These are phyloP conservation scores for Ustilago shanxiensis DNA, from an alignment of 1,284 basidiomycete species.

Conservation along the genomic window DNA sequence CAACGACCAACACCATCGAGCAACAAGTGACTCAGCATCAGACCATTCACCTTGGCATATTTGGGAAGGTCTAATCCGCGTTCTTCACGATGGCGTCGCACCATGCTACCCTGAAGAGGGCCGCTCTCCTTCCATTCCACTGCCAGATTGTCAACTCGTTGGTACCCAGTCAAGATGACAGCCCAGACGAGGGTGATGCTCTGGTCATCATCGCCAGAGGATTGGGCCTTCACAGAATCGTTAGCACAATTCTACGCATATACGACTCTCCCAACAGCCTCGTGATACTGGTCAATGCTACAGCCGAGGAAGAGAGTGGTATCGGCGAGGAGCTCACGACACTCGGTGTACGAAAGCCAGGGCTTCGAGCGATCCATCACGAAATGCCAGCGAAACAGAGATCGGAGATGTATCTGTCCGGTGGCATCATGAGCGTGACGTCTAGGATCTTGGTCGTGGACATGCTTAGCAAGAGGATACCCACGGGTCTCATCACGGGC, in stretches of 20 bases:
- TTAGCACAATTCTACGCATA: slow-evolving; percentile 74
- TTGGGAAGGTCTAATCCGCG: slow-evolving; percentile 8
- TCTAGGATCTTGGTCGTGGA: slow-evolving; percentile 95
- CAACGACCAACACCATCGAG: not conserved
- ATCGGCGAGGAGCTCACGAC: slow-evolving; percentile 93
- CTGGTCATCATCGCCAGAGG: slow-evolving; percentile 64
- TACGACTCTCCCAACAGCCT: slow-evolving; percentile 89
- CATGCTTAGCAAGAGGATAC: slow-evolving; percentile 87
- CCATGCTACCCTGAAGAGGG: slow-evolving; percentile 27
- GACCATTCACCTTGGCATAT: not conserved
- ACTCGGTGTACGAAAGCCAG: slow-evolving; percentile 88
- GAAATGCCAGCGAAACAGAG: slow-evolving; percentile 85
- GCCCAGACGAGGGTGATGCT: slow-evolving; percentile 73
- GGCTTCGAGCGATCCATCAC: slow-evolving; percentile 84
- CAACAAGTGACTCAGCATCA: not conserved
- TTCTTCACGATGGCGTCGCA: slow-evolving; percentile 27
- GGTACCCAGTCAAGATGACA: slow-evolving; percentile 57
- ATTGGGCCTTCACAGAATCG: slow-evolving; percentile 63
- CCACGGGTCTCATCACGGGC: slow-evolving; percentile 86
- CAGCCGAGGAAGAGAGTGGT: slow-evolving; percentile 85
- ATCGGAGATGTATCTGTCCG: slow-evolving; percentile 72
- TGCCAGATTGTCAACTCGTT: slow-evolving; percentile 60
- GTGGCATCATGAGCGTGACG: slow-evolving; percentile 86
- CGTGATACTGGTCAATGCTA: slow-evolving; percentile 85
- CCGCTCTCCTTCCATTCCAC: slow-evolving; percentile 64